Evolutionary conservation across 163 green algal genomes (phyloP), one percentile per base, ranked within the genome.

Genomic region (Scenedesmus sp.): DNA sequence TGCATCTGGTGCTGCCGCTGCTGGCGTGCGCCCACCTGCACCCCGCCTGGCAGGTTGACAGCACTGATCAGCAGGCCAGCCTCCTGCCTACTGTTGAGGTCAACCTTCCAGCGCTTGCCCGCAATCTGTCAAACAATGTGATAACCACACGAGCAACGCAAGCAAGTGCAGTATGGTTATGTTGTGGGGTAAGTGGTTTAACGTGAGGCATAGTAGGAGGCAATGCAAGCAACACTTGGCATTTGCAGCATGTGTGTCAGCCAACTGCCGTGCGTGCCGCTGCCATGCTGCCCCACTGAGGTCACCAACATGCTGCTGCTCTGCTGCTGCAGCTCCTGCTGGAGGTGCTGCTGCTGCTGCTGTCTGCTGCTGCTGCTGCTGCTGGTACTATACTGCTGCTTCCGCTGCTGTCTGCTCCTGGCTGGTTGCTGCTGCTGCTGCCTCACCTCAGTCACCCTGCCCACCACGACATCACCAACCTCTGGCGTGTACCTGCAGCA

Each of bases 381-480:
- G 18, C 81, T 34, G 34, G 34, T 46, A 46, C 34, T 46, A 46
- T 46, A 16, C 82, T 55, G 82, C 82, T 16, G 20, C 52, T 3
- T 52, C 9, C 18, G 46, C 76, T 84, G 26, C 64, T 73, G 64
- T 46, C 34, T 46, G 34, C 34, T 46, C 12, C 70, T 7, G 16
- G 70, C 70, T 7, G 70, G 34, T 15, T 73, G 64, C 66, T 76
- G 66, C 66, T 86, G 55, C 56, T 52, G 23, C 23, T 46, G 6
- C 1, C 92, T 82, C 88, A 97, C 95, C 90, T 98, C 96, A 15
- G 92, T 95, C 0, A 99, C 96, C 6, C 97, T 90, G 2, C 97
- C 97, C 46, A 99, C 94, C 16, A 99, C 97, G 6, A 99, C 97
- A 89, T 99, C 98, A 13, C 98, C 98, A 70, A 97, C 92, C 91